Base-by-base conservation (phyloP, 2,329 filamentous ascomycete species). In the Penicillium sp. region DNA sequence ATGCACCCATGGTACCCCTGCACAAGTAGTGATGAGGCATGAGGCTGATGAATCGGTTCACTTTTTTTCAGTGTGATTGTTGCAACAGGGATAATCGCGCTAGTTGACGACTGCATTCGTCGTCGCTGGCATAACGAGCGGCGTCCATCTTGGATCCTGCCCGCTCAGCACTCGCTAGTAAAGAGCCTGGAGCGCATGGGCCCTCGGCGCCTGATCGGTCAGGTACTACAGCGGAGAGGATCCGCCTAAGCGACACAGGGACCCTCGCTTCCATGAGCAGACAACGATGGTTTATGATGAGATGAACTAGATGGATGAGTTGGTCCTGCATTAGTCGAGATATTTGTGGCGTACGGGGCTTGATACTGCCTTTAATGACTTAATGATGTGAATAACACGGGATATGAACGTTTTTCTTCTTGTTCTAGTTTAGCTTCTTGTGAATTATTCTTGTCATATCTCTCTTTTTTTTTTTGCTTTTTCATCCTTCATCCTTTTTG, bases 21-120 rank as follows among this genome's bases (percentile, higher is more conserved):
- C 27, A 25, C 49, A 35, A 23, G 27, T 33, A 27, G 19, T 31
- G 21, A 50, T 37, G 23, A 50, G 40, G 6, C 41, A 33, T 53
- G 51, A 58, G 55, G 52, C 62, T 62, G 53, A 57, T 46, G 48
- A 52, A 50, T 52, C 10, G 38, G 29, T 10, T 48, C 9, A 15
- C 12, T 45, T 12, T 17, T 19, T 41, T 33, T 54, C 54, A 96
- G 92, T 73, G 88, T 96, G 63, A 88, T 97, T 62, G 84, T 97
- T 62, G 86, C 92, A 47, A 94, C 92, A n/a, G 93, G 93, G 25
- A 84, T 97, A 65, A 87, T 96, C 67, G 86, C 90, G 8, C 85
- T 97, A 45, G 89, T 95, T 51, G 93, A 97, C 71, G 91, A 97
- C 77, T 91, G 87, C 78, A 96, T 97, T 80, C 90, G 90, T 75